Evolutionary conservation across 306 rosid species (phyloP), one percentile per base, ranked within the genome.

Genomic region (Oemleria cerasiformis): DNA sequence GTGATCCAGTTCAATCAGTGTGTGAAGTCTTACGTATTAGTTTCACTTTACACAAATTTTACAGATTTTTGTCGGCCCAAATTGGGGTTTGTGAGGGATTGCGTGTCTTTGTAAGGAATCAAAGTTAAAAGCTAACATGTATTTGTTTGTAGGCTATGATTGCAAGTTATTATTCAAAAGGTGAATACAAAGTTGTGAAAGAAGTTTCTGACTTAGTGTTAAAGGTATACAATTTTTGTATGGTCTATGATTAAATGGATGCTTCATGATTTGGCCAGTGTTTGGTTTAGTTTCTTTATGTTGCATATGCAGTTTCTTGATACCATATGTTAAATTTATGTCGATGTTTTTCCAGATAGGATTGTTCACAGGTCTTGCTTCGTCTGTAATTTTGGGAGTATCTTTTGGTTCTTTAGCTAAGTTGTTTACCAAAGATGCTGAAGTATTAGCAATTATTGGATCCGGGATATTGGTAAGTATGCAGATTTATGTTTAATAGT

Each of bases 111-210:
- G n/a, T 68, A 23, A 61, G 63, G 15, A 47, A 17, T 77, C 56
- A 43, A 25, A 9, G n/a, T 42, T 42, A 34, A 16, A 23, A 43
- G 66, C 66, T 23, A 10, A 71, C 57, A 13, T 66, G 23, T 71
- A 16, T 71, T 15, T 68, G 9, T 83, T 70, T 78, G 65, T 84
- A 94, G 99, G 96, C 99, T 63, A 69, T 91, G 76, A 75, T 88
- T 72, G 99, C 99, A 61, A 91, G 96, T 83, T 89, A 84, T 81
- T 36, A 84, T 59, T 94, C 99, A 39, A 86, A 89, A 87, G 86
- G 83, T 49, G 96, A 94, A 73, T 86, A 94, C 85, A 79, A 79
- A 78, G 69, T 39, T 71, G 96, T 90, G 64, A 94, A 86, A 84
- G 96, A 94, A 75, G 63, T 88, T 68, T 73, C 96, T 41, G 69